Conservation (phyloP, 192 early-diverging fungal genomes). For the Gigaspora rosea region DNA sequence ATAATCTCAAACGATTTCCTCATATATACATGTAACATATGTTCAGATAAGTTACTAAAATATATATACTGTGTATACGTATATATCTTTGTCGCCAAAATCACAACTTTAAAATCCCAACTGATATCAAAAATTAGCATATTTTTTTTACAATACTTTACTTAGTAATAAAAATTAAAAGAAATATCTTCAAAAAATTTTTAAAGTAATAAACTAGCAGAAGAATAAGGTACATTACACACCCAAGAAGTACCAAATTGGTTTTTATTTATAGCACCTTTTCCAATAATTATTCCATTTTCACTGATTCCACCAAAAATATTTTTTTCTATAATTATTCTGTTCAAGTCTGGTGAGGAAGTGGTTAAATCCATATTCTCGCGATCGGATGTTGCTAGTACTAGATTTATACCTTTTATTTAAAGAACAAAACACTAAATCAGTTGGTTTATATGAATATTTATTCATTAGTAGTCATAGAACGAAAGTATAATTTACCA, state of each 20-base stretch:
- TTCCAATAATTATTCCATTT: constrained; percentile 55
- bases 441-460: too few species aligned
- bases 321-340: constrained; percentile 3
- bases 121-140: too few species aligned
- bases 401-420: not conserved
- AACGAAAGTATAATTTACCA: not conserved
- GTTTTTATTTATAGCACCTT: not conserved
- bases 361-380: not conserved
- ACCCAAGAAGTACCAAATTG: constrained; percentile 37
- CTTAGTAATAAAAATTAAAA: too few species aligned
- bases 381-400: not conserved
- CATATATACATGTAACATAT: too few species aligned
- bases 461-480: not conserved
- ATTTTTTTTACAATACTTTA: too few species aligned
- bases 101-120: too few species aligned
- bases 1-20: too few species aligned
- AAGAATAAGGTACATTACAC: constrained; percentile 37
- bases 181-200: too few species aligned
- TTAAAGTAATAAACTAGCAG: constrained; percentile 14
- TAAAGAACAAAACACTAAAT: too few species aligned
- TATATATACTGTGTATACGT: too few species aligned
- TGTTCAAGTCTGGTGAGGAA: not conserved
- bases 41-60: too few species aligned
- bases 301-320: constrained; percentile 58
- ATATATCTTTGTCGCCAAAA: too few species aligned